Percentiles rank a stretch among this genome's conserved stretches.
Conservation (phyloP, 768 basidiomycete species). For the Suillus fuscotomentosus region DNA sequence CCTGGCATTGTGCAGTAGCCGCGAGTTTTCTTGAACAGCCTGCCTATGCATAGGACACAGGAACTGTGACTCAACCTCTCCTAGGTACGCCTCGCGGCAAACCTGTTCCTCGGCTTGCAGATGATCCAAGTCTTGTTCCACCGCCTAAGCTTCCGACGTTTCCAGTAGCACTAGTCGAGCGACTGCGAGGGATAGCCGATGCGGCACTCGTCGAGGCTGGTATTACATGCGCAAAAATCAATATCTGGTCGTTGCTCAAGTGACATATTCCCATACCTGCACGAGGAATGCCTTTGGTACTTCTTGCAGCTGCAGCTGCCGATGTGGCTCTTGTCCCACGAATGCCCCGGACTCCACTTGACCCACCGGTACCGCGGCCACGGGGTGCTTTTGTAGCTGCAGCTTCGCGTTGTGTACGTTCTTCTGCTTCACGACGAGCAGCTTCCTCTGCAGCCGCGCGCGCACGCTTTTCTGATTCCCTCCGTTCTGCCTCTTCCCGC, state of each 20-base stretch:
- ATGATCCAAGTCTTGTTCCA: constrained; percentile 23
- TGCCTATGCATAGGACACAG: not conserved
- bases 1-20: not conserved
- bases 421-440: constrained; percentile 45
- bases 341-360: constrained; percentile 68
- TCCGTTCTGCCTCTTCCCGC: constrained; percentile 32
- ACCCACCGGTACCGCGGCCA: constrained; percentile 44
- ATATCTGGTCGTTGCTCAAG: not conserved
- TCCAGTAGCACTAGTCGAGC: constrained; percentile 27
- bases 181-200: constrained; percentile 19
- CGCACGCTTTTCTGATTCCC: constrained; percentile 40
- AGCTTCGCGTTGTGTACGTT: constrained; percentile 49
- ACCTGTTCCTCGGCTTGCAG: constrained; percentile 23
- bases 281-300: constrained; percentile 40
- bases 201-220: constrained; percentile 14
- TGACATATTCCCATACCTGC: constrained; percentile 29
- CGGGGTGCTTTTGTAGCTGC: constrained; percentile 19
- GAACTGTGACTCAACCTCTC: constrained; percentile 16
- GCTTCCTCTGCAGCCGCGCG: constrained; percentile 29
- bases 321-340: constrained; percentile 66
- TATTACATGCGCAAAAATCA: not conserved
- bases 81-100: constrained; percentile 23
- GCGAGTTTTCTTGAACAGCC: not conserved
- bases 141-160: constrained; percentile 15
- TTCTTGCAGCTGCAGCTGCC: constrained; percentile 46